phyloP scores from a whole-genome alignment of 2,329 filamentous ascomycete genomes.

The Cercospora canescens region DNA sequence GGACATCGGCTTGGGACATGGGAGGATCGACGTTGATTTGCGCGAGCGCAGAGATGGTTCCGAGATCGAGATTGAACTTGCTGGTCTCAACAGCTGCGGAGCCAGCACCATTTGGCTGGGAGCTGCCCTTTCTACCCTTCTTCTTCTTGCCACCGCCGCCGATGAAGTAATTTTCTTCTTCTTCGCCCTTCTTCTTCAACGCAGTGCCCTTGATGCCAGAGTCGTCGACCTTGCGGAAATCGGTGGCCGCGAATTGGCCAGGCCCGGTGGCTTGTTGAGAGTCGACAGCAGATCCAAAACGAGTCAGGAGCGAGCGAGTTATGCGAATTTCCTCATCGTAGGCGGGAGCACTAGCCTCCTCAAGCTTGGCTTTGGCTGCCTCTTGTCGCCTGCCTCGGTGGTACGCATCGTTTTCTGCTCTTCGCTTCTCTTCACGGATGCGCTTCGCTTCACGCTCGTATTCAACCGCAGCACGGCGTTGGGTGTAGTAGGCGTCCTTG shows the following conservation, averaged over 20 bases:
- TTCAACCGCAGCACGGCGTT: slow-evolving; percentile 77
- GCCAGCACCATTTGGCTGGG: slow-evolving; percentile 69
- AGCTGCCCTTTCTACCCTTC: slow-evolving; percentile 69
- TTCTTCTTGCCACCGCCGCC: slow-evolving; percentile 77
- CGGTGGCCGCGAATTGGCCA: slow-evolving; percentile 74
- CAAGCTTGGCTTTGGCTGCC: slow-evolving; percentile 72
- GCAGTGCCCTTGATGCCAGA: slow-evolving; percentile 82
- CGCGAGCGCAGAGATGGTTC: slow-evolving; percentile 86
- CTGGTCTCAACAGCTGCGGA: slow-evolving; percentile 48
- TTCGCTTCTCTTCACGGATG: slow-evolving; percentile 72
- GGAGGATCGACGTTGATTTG: slow-evolving; percentile 85
- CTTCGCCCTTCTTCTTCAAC: slow-evolving; percentile 76
- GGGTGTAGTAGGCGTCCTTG: slow-evolving; percentile 84
- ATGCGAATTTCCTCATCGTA: slow-evolving; percentile 91
- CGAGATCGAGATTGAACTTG: slow-evolving; percentile 84
- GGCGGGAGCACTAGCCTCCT: slow-evolving; percentile 80
- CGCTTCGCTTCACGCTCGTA: slow-evolving; percentile 83
- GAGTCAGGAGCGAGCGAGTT: slow-evolving; percentile 81
- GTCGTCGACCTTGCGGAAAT: slow-evolving; percentile 80
- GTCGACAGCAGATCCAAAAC: slow-evolving; percentile 71
- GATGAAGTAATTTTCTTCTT: slow-evolving; percentile 81
- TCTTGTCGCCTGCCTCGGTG: slow-evolving; percentile 73
- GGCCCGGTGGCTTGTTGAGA: slow-evolving; percentile 64
- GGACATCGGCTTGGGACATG: slow-evolving; percentile 80
- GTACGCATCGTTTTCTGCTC: slow-evolving; percentile 75